Conservation (phyloP, 805 yeast genomes). For the Cyberlindnera petersonii region DNA sequence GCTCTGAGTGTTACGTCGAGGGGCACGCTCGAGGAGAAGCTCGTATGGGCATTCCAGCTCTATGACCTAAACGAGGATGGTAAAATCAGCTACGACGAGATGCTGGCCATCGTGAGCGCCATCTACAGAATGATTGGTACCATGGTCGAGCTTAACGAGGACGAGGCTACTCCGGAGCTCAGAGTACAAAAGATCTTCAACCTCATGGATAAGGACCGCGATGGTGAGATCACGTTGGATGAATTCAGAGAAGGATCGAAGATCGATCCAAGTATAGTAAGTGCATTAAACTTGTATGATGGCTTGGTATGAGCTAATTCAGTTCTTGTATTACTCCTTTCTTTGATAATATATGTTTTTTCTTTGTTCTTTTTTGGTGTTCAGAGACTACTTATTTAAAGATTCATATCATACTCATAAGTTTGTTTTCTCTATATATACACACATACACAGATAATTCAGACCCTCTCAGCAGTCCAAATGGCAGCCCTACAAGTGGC, state of each 20-base stretch:
- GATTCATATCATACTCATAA: background rate
- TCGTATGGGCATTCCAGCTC: constrained; percentile 84
- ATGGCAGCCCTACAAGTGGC: constrained; percentile 82
- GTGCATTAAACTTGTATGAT: constrained; percentile 75
- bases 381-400: background rate
- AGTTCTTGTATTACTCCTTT: background rate
- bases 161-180: constrained; percentile 87
- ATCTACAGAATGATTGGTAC: constrained; percentile 95
- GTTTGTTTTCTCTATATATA: background rate
- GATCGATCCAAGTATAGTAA: constrained; percentile 69
- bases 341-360: constrained; percentile 1
- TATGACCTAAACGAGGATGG: constrained; percentile 86
- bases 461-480: constrained; percentile 84
- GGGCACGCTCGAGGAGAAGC: constrained; percentile 79
- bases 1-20: constrained; percentile 85
- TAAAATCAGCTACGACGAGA: constrained; percentile 67
- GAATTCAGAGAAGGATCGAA: constrained; percentile 83
- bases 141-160: constrained; percentile 84
- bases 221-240: constrained; percentile 67
- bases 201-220: constrained; percentile 64
- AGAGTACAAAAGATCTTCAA: constrained; percentile 79
- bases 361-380: background rate
- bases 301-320: constrained; percentile 54
- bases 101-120: constrained; percentile 73
- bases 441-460: background rate